These are phyloP conservation scores for Toxicodendron radicans DNA, from an alignment of 345 rosid species.

Conservation along the genomic window DNA sequence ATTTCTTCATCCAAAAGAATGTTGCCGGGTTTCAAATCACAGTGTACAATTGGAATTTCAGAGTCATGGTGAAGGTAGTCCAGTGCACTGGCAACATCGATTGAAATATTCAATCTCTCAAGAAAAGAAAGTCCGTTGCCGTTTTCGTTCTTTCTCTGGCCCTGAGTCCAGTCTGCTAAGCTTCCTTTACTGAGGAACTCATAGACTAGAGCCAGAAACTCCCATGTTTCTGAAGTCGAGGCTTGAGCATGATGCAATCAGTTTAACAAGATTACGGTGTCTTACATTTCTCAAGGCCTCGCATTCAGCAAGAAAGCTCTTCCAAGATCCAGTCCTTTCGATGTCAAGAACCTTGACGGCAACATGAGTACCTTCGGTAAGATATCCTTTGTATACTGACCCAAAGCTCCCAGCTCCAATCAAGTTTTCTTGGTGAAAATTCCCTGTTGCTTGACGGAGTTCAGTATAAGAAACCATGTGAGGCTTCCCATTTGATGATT, in stretches of 20 bases:
- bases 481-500: slow-evolving; percentile 14
- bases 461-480: slow-evolving; percentile 44
- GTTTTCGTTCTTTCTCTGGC: slow-evolving; percentile 28
- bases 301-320: slow-evolving; percentile 51
- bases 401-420: slow-evolving; percentile 56
- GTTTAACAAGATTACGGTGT: slow-evolving; percentile 53
- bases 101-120: slow-evolving; percentile 45
- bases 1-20: slow-evolving; percentile 42
- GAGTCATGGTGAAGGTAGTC: slow-evolving; percentile 56
- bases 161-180: slow-evolving; percentile 51
- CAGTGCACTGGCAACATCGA: slow-evolving; percentile 46
- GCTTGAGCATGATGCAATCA: slow-evolving; percentile 55
- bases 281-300: slow-evolving; percentile 47
- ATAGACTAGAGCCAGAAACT: slow-evolving; percentile 57
- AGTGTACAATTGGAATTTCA: slow-evolving; percentile 51
- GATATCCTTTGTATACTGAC: slow-evolving; percentile 20
- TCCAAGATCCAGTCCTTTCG: slow-evolving; percentile 33
- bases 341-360: slow-evolving; percentile 51
- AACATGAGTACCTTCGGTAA: slow-evolving; percentile 31
- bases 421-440: slow-evolving; percentile 35
- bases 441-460: slow-evolving; percentile 42
- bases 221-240: slow-evolving; percentile 37
- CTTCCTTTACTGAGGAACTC: slow-evolving; percentile 47
- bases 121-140: slow-evolving; percentile 37
- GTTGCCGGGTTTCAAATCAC: slow-evolving; percentile 50